phyloP scores from a whole-genome alignment of 1,284 basidiomycete genomes.

The Sanghuangporus weigelae region DNA sequence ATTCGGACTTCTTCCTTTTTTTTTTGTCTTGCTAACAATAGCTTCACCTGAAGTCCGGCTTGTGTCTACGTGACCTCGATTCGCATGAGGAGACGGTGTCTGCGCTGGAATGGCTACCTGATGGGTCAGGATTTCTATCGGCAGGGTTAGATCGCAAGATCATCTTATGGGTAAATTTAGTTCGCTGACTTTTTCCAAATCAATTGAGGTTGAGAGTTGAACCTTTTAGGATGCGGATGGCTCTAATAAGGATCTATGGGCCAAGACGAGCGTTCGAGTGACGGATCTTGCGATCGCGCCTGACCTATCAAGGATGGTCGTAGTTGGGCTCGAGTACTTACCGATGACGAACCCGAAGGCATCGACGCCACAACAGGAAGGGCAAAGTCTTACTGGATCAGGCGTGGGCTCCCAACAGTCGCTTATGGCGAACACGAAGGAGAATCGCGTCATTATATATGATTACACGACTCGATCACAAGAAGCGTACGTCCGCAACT shows the following conservation, averaged over 20 bases:
- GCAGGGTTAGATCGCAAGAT: constrained; percentile 87
- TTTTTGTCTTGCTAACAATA: background rate
- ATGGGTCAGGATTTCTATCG: constrained; percentile 87
- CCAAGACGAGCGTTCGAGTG: constrained; percentile 75
- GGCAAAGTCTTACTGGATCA: constrained; percentile 21
- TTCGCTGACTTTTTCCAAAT: constrained; percentile 7
- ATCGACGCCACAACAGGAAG: constrained; percentile 17
- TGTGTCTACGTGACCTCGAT: constrained; percentile 57
- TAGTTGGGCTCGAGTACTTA: constrained; percentile 63
- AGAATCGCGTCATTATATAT: constrained; percentile 72
- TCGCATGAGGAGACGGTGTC: constrained; percentile 83
- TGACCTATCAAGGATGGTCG: constrained; percentile 78
- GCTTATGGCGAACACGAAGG: constrained; percentile 35
- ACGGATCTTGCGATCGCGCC: constrained; percentile 86
- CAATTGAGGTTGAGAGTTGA: constrained; percentile 6
- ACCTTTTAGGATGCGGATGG: constrained; percentile 64
- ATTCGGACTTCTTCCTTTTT: background rate
- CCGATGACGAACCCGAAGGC: constrained; percentile 28
- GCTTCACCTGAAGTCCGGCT: constrained; percentile 51
- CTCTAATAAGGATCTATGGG: constrained; percentile 64
- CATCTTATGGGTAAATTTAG: constrained; percentile 73
- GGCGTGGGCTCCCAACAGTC: constrained; percentile 32
- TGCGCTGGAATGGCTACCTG: constrained; percentile 83
- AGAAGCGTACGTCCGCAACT: constrained; percentile 48
- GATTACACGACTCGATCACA: constrained; percentile 60